These are phyloP conservation scores for Phellinidium pouzarii DNA, from an alignment of 1,284 basidiomycete genomes.

Conservation along the genomic window DNA sequence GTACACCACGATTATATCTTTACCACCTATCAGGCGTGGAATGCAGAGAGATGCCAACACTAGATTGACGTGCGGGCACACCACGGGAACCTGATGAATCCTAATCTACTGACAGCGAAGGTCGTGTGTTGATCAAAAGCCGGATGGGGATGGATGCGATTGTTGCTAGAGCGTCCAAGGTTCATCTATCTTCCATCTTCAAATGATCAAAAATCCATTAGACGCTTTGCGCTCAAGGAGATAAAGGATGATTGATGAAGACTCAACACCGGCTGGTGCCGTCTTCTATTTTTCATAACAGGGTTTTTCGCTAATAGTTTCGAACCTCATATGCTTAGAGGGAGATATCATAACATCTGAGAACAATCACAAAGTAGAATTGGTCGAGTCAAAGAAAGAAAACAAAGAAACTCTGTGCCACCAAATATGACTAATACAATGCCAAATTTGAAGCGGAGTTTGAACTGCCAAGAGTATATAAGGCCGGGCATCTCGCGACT, in stretches of 20 bases:
- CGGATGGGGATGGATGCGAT: background rate
- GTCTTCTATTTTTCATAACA: no score
- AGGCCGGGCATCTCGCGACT: constrained; percentile 18
- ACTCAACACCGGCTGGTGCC: no score
- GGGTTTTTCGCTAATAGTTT: no score
- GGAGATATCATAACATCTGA: no score
- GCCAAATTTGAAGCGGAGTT: constrained; percentile 24
- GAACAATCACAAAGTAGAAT: no score
- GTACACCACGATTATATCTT: background rate
- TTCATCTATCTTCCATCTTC: background rate
- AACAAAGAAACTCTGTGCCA: background rate
- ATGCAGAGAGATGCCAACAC: no score
- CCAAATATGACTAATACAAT: background rate
- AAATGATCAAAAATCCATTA: background rate
- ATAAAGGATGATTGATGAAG: no score
- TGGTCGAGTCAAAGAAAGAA: background rate
- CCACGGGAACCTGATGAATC: no score
- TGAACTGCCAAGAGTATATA: constrained; percentile 29
- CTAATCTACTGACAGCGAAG: background rate
- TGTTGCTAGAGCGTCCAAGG: background rate
- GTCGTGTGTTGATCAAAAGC: background rate
- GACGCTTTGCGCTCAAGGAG: no score
- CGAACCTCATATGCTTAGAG: no score
- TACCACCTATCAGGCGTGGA: background rate
- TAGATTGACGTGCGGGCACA: no score